phyloP scores from a whole-genome alignment of 2,329 filamentous ascomycete species.

The Didymella exigua region DNA sequence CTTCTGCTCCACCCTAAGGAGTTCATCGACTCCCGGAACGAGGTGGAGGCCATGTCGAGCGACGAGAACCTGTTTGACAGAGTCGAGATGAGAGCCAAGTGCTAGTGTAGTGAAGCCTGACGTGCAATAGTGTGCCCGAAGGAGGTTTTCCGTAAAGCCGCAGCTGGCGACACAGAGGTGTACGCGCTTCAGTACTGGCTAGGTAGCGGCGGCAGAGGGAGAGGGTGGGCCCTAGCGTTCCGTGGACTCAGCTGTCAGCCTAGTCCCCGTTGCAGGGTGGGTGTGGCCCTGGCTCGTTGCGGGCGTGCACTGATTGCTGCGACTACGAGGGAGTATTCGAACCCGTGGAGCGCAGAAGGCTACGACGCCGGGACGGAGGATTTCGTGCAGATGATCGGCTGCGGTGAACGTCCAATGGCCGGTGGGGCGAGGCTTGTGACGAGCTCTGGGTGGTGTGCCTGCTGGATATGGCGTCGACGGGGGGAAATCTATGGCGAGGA shows the following conservation, averaged over 20 bases:
- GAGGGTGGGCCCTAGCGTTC: slow-evolving; percentile 4
- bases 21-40: slow-evolving; percentile 93
- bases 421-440: slow-evolving; percentile 48
- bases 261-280: slow-evolving; percentile 13
- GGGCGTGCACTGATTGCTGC: slow-evolving; percentile 12
- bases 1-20: slow-evolving; percentile 93
- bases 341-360: slow-evolving; percentile 21
- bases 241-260: slow-evolving; percentile 22
- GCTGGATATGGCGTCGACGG: slow-evolving; percentile 8
- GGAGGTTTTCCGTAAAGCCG: slow-evolving; percentile 43
- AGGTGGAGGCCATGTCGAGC: slow-evolving; percentile 75
- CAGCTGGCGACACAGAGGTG: slow-evolving; percentile 46
- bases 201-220: slow-evolving; percentile 9
- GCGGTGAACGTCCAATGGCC: slow-evolving; percentile 42
- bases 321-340: slow-evolving; percentile 21
- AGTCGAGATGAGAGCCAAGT: slow-evolving; percentile 16
- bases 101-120: slow-evolving; percentile 21
- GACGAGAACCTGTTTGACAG: slow-evolving; percentile 23
- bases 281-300: slow-evolving; percentile 11
- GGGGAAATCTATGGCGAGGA: slow-evolving; percentile 1
- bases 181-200: slow-evolving; percentile 26
- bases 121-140: slow-evolving; percentile 16
- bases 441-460: slow-evolving; percentile 18
- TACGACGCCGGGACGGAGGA: slow-evolving; percentile 50
- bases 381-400: slow-evolving; percentile 61